phyloP scores from a whole-genome alignment of 177 flowering plant genomes.

The Vitis hybrid region DNA sequence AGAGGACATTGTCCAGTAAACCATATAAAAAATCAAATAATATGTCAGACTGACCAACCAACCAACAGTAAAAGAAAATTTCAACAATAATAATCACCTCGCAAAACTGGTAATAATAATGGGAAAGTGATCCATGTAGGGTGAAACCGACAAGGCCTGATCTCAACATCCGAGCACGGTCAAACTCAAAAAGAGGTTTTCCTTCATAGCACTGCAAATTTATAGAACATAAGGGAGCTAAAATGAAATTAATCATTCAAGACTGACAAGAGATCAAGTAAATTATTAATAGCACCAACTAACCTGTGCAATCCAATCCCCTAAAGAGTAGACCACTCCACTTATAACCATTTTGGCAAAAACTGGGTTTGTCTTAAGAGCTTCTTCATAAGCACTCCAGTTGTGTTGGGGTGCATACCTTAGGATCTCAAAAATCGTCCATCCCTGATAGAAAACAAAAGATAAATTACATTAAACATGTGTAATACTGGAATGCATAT shows the following conservation, averaged over 20 bases:
- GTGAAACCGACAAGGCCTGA: constrained; percentile 94
- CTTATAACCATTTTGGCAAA: constrained; percentile 95
- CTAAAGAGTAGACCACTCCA: constrained; percentile 91
- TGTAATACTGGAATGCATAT: background rate
- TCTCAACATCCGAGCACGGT: constrained; percentile 85
- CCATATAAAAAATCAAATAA: background rate
- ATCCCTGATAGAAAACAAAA: constrained; percentile 53
- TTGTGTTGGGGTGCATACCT: constrained; percentile 96
- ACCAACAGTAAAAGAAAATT: background rate
- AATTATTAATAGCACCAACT: constrained; percentile 3
- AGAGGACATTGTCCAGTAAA: background rate
- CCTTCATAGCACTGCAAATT: constrained; percentile 83
- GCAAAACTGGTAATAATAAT: constrained; percentile 87
- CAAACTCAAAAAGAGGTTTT: constrained; percentile 85
- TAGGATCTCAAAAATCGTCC: constrained; percentile 89
- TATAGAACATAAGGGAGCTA: background rate
- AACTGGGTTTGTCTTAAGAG: constrained; percentile 85
- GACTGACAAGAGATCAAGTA: background rate
- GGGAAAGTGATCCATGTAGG: constrained; percentile 93
- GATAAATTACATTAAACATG: background rate
- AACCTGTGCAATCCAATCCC: constrained; percentile 99
- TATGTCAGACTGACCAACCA: background rate
- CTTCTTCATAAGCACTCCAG: constrained; percentile 96
- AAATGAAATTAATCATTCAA: background rate
- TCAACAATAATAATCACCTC: constrained; percentile 53